Evolutionary conservation across 352 stramenopile species (phyloP), one percentile per base, ranked within the genome.

Genomic region (Pilasporangium apinafurcum): DNA sequence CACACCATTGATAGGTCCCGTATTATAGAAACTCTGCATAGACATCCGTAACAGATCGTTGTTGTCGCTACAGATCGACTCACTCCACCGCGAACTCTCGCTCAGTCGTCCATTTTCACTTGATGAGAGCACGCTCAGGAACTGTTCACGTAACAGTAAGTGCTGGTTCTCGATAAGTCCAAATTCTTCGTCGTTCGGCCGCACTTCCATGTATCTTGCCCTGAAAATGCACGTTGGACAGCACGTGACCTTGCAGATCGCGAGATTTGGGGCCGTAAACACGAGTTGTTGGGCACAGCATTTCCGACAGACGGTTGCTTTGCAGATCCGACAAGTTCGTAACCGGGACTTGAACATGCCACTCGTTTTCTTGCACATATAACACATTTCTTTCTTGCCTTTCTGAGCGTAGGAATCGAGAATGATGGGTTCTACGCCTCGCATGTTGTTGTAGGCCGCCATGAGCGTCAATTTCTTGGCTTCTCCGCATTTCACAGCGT

Each of bases 391-490:
- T n/a, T n/a, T n/a, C n/a, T n/a, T n/a, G n/a, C n/a, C n/a, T n/a
- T n/a, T n/a, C n/a, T n/a, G n/a, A n/a, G n/a, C n/a, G n/a, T n/a
- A n/a, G n/a, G n/a, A n/a, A n/a, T n/a, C n/a, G n/a, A n/a, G n/a
- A n/a, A n/a, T n/a, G n/a, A n/a, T n/a, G n/a, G n/a, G n/a, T n/a
- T n/a, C n/a, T n/a, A n/a, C n/a, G n/a, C n/a, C n/a, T n/a, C n/a
- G n/a, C n/a, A n/a, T n/a, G n/a, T n/a, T n/a, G n/a, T 49, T 55
- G 46, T 40, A 18, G 24, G 40, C 35, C 24, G 62, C 37, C n/a
- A 79, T 27, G 30, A 71, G 51, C 32, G 63, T 79, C 13, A 77
- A 37, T 34, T 70, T 73, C 50, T 77, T 77, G 44, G 65, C 65
- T 30, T 73, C 53, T 0, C 61, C 61, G 16, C 58, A 72, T 6